Evolutionary conservation across 192 early-diverging fungal genomes (phyloP).

Genomic region (Haplosporangium gracile): DNA sequence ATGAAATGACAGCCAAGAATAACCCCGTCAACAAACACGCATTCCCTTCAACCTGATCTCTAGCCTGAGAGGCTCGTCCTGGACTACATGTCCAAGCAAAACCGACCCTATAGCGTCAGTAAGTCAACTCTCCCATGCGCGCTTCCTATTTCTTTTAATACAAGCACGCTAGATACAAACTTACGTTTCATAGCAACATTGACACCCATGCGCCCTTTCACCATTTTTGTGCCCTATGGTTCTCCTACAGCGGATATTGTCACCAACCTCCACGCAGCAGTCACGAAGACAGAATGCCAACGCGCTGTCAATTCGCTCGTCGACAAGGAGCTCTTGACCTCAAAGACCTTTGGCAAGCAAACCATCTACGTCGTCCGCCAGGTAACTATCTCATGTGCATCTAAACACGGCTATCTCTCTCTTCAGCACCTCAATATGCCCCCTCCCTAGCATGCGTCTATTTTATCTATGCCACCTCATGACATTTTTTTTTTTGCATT

Average conservation of each 20-base stretch:
- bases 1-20: not conserved
- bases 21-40: not conserved
- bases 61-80: slow-evolving; percentile 59
- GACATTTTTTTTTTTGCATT: not conserved
- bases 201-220: not conserved
- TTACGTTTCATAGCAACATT: not conserved
- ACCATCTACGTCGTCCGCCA: slow-evolving; percentile 61
- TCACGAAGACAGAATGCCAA: slow-evolving; percentile 58
- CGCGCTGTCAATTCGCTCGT: slow-evolving; percentile 52
- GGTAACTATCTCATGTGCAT: slow-evolving; percentile 18
- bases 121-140: slow-evolving; percentile 7
- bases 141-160: not conserved
- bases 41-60: not conserved
- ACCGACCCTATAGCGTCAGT: slow-evolving; percentile 64
- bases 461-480: not conserved
- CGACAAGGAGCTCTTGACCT: slow-evolving; percentile 44
- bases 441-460: not conserved
- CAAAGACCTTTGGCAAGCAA: slow-evolving; percentile 62
- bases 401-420: no score
- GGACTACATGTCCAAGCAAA: slow-evolving; percentile 61
- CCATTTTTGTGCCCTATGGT: not conserved
- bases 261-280: slow-evolving; percentile 55
- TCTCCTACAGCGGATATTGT: slow-evolving; percentile 56
- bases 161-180: not conserved
- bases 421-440: not conserved